A percentile compares a stretch with the other conserved stretches of the same genome.
These are phyloP conservation scores for carrot (Daucus carota) DNA, from an alignment of 129 eudicot species.

Conservation along the genomic window DNA sequence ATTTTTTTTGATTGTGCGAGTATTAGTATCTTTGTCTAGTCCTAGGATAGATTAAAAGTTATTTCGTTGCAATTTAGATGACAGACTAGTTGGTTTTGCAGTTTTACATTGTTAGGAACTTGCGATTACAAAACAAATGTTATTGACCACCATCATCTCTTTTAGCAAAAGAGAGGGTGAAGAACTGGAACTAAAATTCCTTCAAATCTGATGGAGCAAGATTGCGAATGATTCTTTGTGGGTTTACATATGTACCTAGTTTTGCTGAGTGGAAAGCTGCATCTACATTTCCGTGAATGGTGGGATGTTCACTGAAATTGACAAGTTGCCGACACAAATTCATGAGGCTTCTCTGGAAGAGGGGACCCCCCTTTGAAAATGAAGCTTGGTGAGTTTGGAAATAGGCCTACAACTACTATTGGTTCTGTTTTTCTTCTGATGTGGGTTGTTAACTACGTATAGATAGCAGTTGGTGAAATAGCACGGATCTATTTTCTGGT, in stretches of 20 bases:
- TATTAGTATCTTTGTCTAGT: neutral
- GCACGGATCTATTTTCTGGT: too few species aligned
- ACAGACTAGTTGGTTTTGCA: neutral
- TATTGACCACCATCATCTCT: neutral
- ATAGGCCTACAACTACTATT: conserved; percentile 53
- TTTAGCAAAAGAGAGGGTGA: neutral
- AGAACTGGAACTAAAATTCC: neutral
- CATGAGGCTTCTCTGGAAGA: conserved; percentile 76
- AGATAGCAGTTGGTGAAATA: too few species aligned
- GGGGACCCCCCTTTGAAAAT: conserved; percentile 68
- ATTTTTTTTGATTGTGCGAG: neutral
- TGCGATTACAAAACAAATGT: neutral
- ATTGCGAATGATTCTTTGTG: neutral
- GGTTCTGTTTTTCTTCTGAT: conserved; percentile 47
- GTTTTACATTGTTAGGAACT: neutral
- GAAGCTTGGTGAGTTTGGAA: conserved; percentile 75
- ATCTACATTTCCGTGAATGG: conserved; percentile 44
- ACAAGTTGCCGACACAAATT: conserved; percentile 64
- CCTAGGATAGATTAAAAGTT: neutral
- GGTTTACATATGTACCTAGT: conserved; percentile 23
- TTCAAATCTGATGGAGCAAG: neutral
- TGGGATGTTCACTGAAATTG: conserved; percentile 64
- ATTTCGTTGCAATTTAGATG: neutral
- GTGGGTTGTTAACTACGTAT: too few species aligned
- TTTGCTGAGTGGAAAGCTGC: conserved; percentile 71